phyloP scores from a whole-genome alignment of 768 basidiomycete genomes.

The Filobasidium wieringae region DNA sequence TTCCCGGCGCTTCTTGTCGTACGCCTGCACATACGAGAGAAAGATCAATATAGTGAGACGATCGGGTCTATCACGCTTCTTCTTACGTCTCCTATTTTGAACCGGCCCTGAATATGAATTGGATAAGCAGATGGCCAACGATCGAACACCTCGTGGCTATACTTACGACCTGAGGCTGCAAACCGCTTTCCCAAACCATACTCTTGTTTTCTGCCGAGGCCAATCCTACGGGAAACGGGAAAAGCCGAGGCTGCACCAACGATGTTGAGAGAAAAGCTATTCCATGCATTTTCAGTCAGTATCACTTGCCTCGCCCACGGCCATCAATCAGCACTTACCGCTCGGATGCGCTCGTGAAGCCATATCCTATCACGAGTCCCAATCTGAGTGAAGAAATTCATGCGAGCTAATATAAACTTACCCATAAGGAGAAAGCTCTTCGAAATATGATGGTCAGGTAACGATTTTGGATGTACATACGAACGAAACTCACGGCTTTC shows the following conservation, averaged over 20 bases:
- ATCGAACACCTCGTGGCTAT: too few relatives aligned
- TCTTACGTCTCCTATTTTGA: slow-evolving; percentile 8
- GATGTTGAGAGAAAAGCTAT: slow-evolving; percentile 10
- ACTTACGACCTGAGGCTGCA: slow-evolving; percentile 14
- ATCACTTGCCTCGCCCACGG: not conserved
- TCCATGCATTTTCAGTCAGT: not conserved
- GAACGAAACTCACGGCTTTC: slow-evolving; percentile 5
- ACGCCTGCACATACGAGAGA: not conserved
- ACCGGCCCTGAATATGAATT: not conserved
- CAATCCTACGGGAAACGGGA: slow-evolving; percentile 16
- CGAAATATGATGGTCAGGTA: not conserved
- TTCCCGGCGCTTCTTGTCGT: slow-evolving; percentile 11
- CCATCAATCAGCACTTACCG: slow-evolving; percentile 3
- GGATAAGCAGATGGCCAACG: not conserved
- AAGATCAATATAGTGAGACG: not conserved
- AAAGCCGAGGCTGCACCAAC: slow-evolving; percentile 7
- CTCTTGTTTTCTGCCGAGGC: slow-evolving; percentile 8
- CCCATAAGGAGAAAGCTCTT: slow-evolving; percentile 16
- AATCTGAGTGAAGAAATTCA: not conserved
- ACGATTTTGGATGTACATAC: not conserved
- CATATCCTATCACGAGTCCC: not conserved
- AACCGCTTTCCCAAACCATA: slow-evolving; percentile 14
- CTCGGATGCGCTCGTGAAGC: slow-evolving; percentile 16
- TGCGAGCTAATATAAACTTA: too few relatives aligned
- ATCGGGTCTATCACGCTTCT: not conserved